A percentile compares a stretch with the other conserved stretches of the same genome.
Conservation (phyloP, 176 grass and related monocot species). For the Oryza longistaminata region DNA sequence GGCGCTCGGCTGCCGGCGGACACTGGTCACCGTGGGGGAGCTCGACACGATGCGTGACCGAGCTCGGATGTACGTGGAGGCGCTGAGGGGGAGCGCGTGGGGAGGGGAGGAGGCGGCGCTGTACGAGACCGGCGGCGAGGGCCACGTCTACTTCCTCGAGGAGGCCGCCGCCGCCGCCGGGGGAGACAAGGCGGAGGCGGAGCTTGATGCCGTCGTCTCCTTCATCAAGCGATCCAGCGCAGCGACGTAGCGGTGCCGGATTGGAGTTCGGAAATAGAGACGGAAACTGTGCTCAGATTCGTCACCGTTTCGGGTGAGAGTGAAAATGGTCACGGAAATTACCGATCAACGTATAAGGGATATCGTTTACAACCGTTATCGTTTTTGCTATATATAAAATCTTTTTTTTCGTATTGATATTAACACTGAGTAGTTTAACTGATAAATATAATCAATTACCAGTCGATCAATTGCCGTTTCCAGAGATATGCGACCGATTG, state of each 20-base stretch:
- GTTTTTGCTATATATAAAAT: no score
- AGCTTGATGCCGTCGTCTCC: conserved; percentile 34
- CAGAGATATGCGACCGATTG: no score
- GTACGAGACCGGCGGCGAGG: conserved; percentile 42
- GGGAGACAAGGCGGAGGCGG: conserved; percentile 19
- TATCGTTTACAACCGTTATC: no score
- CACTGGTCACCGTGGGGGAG: conserved; percentile 49
- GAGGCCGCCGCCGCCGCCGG: not conserved
- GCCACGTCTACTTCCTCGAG: conserved; percentile 44
- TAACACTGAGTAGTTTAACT: no score
- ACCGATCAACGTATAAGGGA: no score
- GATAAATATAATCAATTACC: no score
- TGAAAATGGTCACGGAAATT: no score
- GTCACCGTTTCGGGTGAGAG: not conserved
- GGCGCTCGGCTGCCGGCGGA: conserved; percentile 37
- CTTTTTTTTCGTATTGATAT: no score
- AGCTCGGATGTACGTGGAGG: conserved; percentile 45
- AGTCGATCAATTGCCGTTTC: no score
- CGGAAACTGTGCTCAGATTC: not conserved
- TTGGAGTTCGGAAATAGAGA: no score
- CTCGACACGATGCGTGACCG: conserved; percentile 46
- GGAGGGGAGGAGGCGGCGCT: conserved; percentile 42
- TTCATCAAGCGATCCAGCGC: conserved; percentile 18
- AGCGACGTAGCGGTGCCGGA: not conserved
- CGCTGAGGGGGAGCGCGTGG: conserved; percentile 56